Base-by-base conservation (phyloP, 1,139 yeast species). In the Suhomyces bolitotheri region DNA sequence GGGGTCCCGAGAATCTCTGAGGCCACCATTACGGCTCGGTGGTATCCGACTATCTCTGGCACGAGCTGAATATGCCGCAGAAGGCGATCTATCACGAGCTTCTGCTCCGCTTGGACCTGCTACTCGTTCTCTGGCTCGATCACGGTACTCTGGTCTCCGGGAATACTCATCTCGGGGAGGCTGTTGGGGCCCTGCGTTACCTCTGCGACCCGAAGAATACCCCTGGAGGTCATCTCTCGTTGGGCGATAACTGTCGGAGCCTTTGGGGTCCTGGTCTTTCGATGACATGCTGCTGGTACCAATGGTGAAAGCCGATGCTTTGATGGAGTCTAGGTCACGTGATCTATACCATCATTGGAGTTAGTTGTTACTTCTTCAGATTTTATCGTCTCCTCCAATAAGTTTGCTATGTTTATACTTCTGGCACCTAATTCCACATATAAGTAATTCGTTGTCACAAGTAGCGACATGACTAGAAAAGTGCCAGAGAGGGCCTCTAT, bases 41-140 rank as follows among this genome's bases (percentile, higher is more conserved):
- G 19, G 10, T 10, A 17, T 8, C 14, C 33, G 17, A 3, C 16
- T 16, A 11, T 25, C 28, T n/a, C 29, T 19, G 4, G 21, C 28
- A 24, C 21, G 13, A 14, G 16, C 13, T 8, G 38, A 12, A 22
- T 23, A 11, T 17, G 32, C n/a, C n/a, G n/a, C n/a, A n/a, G n/a
- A n/a, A n/a, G n/a, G n/a, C n/a, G n/a, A n/a, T n/a, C n/a, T 17
- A 17, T 8, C 20, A 17, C 20, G 7, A 17, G n/a, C n/a, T n/a
- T n/a, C 20, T 17, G 20, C 20, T 17, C 8, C 20, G 20, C 6
- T 8, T 17, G 20, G 20, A 17, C 6, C 20, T 17, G 20, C 20
- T 17, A 41, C 41, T 30, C 49, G 33, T 26, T 44, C 44, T 27
- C 46, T 27, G 7, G 42, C 48, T 16, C 50, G 36, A 31, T 44